Conservation (phyloP, 306 rosid genomes). For the Nissolia schottii region DNA sequence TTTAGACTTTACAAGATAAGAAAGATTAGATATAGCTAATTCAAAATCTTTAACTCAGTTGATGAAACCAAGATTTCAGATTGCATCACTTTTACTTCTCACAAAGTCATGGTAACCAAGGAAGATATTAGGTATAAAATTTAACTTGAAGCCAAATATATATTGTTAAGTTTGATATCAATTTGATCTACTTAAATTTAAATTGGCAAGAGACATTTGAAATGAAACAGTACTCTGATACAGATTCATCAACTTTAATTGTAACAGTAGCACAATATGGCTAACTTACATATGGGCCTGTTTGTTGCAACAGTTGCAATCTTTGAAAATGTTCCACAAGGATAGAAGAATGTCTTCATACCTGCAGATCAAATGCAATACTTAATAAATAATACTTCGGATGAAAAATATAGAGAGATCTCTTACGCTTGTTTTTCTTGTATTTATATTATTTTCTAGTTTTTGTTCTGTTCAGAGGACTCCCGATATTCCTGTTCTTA, state of each 20-base stretch:
- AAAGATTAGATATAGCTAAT: neutral
- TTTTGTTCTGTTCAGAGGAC: neutral
- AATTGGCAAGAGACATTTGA: constrained; percentile 12
- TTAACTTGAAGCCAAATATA: neutral
- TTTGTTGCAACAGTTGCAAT: constrained; percentile 78
- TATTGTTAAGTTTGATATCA: neutral
- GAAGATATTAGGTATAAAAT: neutral
- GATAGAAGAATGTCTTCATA: constrained; percentile 80
- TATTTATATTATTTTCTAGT: neutral
- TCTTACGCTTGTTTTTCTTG: neutral
- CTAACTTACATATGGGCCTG: constrained; percentile 84
- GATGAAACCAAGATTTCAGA: neutral
- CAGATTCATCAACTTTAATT: constrained; percentile 13
- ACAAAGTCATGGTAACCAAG: neutral
- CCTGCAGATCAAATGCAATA: constrained; percentile 47
- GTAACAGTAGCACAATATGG: neutral
- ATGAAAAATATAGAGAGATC: constrained; percentile 7
- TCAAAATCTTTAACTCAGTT: neutral
- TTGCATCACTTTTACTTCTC: neutral
- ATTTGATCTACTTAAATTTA: constrained; percentile 18
- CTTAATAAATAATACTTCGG: neutral
- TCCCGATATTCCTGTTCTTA: neutral
- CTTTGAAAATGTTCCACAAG: constrained; percentile 93
- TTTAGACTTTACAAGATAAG: constrained; percentile 3
- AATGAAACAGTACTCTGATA: neutral